Percentiles rank a stretch among this genome's conserved stretches.
These are phyloP conservation scores for Arthrobotrys pseudoclavata DNA, from an alignment of 2,329 filamentous ascomycete species.

Conservation along the genomic window DNA sequence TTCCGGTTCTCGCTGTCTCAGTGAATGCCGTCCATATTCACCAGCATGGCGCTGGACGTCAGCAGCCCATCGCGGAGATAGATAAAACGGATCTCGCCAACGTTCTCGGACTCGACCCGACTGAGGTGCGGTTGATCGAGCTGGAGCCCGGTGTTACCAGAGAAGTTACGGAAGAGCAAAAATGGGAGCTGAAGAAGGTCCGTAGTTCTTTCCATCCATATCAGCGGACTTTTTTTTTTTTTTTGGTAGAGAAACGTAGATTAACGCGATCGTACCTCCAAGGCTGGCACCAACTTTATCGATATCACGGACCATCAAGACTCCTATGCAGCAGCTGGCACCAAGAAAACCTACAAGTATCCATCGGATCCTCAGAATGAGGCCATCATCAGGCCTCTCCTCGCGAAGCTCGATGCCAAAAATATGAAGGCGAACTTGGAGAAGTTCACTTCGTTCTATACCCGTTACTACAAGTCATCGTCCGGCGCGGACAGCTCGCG, in stretches of 20 bases:
- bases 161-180: slow-evolving; percentile 94
- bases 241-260: neutral
- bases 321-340: slow-evolving; percentile 70
- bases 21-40: slow-evolving; percentile 35
- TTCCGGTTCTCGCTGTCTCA: slow-evolving; percentile 44
- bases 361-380: slow-evolving; percentile 77
- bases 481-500: slow-evolving; percentile 86
- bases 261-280: neutral
- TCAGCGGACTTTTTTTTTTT: neutral
- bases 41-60: slow-evolving; percentile 39
- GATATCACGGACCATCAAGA: slow-evolving; percentile 85
- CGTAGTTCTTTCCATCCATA: slow-evolving; percentile 63
- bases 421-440: slow-evolving; percentile 84
- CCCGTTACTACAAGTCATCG: slow-evolving; percentile 75
- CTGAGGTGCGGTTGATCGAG: slow-evolving; percentile 81
- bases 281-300: slow-evolving; percentile 91
- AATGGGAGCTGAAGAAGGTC: slow-evolving; percentile 90
- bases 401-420: slow-evolving; percentile 78
- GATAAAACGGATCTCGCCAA: slow-evolving; percentile 40
- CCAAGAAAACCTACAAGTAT: slow-evolving; percentile 72
- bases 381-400: slow-evolving; percentile 76
- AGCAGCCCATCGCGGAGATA: slow-evolving; percentile 47
- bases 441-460: slow-evolving; percentile 83
- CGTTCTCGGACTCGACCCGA: slow-evolving; percentile 51
- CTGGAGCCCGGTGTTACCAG: slow-evolving; percentile 82